phyloP scores from a whole-genome alignment of 1,284 basidiomycete species.

The Malassezia arunalokei region DNA sequence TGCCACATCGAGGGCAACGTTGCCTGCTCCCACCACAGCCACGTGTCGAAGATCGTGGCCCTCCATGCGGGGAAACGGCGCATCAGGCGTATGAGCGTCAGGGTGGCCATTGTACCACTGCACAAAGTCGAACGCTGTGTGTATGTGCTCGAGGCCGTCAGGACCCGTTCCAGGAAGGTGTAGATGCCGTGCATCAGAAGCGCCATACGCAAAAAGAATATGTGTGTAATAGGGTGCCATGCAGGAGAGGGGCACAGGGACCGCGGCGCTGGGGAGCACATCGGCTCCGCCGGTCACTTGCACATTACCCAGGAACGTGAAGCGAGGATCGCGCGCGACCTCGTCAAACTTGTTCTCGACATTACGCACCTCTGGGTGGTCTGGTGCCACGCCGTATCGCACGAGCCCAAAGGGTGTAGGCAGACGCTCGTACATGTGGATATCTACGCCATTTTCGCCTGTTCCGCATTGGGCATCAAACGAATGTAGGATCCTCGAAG shows the following conservation, averaged over 20 bases:
- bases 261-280: neutral
- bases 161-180: slow-evolving; percentile 50
- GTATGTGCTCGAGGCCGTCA: slow-evolving; percentile 51
- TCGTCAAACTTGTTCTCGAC: slow-evolving; percentile 85
- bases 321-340: slow-evolving; percentile 44
- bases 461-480: slow-evolving; percentile 17
- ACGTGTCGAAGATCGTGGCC: slow-evolving; percentile 52
- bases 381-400: slow-evolving; percentile 91
- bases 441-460: slow-evolving; percentile 24
- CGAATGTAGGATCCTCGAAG: slow-evolving; percentile 46
- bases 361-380: slow-evolving; percentile 90
- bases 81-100: slow-evolving; percentile 29
- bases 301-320: slow-evolving; percentile 72
- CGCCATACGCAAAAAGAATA: slow-evolving; percentile 68
- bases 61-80: neutral
- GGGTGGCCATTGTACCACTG: slow-evolving; percentile 98
- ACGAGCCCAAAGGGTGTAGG: slow-evolving; percentile 92
- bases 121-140: slow-evolving; percentile 73
- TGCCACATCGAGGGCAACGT: slow-evolving; percentile 87
- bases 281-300: slow-evolving; percentile 52
- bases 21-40: slow-evolving; percentile 83
- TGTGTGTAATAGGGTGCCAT: slow-evolving; percentile 65
- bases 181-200: slow-evolving; percentile 52
- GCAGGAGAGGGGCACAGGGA: slow-evolving; percentile 50
- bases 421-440: slow-evolving; percentile 83